Conservation (phyloP, 1,284 basidiomycete genomes). For the Farysia itapuensis region DNA sequence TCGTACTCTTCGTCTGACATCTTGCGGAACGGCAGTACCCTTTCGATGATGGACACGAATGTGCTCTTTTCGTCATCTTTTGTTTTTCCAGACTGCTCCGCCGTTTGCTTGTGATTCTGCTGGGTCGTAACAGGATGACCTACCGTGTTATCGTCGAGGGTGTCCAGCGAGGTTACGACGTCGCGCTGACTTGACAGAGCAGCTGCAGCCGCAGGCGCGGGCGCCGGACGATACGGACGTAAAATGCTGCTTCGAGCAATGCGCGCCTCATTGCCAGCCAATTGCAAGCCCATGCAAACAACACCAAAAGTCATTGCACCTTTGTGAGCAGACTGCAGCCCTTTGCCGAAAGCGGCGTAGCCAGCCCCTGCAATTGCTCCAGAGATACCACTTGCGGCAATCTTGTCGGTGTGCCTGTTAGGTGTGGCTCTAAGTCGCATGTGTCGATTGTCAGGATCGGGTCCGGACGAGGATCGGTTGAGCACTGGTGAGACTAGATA, state of each 20-base stretch:
- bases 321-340: slow-evolving; percentile 8
- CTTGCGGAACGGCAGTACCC: slow-evolving; percentile 24
- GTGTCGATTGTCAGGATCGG: slow-evolving; percentile 10
- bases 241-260: slow-evolving; percentile 14
- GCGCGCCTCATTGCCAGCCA: slow-evolving; percentile 31
- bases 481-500: slow-evolving; percentile 24
- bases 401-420: slow-evolving; percentile 23
- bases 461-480: slow-evolving; percentile 23
- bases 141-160: too few relatives aligned
- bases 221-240: too few relatives aligned
- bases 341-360: slow-evolving; percentile 9
- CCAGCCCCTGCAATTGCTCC: slow-evolving; percentile 29
- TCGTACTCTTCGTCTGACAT: slow-evolving; percentile 44
- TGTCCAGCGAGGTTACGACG: too few relatives aligned
- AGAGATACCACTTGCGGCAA: slow-evolving; percentile 18
- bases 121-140: too few relatives aligned
- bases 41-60: slow-evolving; percentile 13
- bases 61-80: too few relatives aligned
- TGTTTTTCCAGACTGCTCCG: too few relatives aligned
- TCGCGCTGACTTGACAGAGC: too few relatives aligned
- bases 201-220: too few relatives aligned
- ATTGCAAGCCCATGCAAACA: slow-evolving; percentile 19
- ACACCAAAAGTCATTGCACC: slow-evolving; percentile 27
- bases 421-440: slow-evolving; percentile 12
- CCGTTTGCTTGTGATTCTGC: too few relatives aligned